phyloP scores from a whole-genome alignment of 2,329 filamentous ascomycete species.

The Leptodontidium sp. region DNA sequence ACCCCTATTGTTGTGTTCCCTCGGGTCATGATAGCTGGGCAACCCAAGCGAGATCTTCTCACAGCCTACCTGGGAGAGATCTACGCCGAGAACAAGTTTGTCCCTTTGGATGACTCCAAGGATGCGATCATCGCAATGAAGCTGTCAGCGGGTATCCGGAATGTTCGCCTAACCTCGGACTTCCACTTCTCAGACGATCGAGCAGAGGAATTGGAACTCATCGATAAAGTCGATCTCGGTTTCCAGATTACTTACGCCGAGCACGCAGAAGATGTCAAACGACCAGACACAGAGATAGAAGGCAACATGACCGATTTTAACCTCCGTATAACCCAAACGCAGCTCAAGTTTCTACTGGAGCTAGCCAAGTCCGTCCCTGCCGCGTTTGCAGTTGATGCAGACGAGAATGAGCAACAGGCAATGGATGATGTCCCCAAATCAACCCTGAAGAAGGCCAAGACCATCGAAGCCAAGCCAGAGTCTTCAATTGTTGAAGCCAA shows the following conservation, averaged over 20 bases:
- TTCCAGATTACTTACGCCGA: slow-evolving; percentile 94
- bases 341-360: slow-evolving; percentile 88
- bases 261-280: slow-evolving; percentile 77
- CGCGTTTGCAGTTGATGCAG: slow-evolving; percentile 80
- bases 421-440: slow-evolving; percentile 74
- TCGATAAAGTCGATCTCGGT: slow-evolving; percentile 93
- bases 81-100: slow-evolving; percentile 93
- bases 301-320: slow-evolving; percentile 95
- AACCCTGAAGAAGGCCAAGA: slow-evolving; percentile 40
- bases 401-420: slow-evolving; percentile 76
- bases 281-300: slow-evolving; percentile 91
- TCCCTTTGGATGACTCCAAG: slow-evolving; percentile 80
- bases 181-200: slow-evolving; percentile 79
- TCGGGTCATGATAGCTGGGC: slow-evolving; percentile 74
- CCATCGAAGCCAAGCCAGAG: slow-evolving; percentile 27
- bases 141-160: slow-evolving; percentile 87
- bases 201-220: slow-evolving; percentile 91
- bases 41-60: slow-evolving; percentile 78
- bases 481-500: slow-evolving; percentile 19
- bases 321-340: slow-evolving; percentile 85
- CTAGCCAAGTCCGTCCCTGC: slow-evolving; percentile 87
- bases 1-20: slow-evolving; percentile 98
- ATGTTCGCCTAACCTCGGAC: slow-evolving; percentile 88
- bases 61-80: slow-evolving; percentile 97
- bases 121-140: slow-evolving; percentile 83